Evolutionary conservation across 1,284 basidiomycete species (phyloP), one percentile per base, ranked within the genome.

Genomic region (Malassezia globosa): DNA sequence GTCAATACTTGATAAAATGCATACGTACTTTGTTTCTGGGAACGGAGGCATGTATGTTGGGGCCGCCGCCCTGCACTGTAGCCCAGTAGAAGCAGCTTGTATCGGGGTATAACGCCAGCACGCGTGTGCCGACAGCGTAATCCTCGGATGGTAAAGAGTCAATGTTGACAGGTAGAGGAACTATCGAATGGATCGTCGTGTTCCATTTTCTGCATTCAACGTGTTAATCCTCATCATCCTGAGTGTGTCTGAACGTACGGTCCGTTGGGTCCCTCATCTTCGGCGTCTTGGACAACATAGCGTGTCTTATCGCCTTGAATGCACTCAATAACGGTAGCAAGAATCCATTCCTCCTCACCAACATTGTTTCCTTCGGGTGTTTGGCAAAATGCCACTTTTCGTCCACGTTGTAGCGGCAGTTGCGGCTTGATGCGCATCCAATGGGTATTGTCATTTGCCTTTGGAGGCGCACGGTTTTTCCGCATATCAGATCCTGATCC

Each of bases 31-130:
- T 62, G 42, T 29, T 29, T 2, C 45, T 54, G 49, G 34, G 51
- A 37, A 34, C 56, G 23, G 37, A 54, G 18, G 55, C 38, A 3
- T 42, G 47, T 22, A 69, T 18, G 2, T 58, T 54, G 0, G 68
- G 68, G 11, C 69, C 69, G n/a, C 69, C 69, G 0, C 60, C 60
- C 16, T 59, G 59, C 22, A 71, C 61, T 0, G 58, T 61, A 7
- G 69, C 69, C 27, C 58, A 58, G 51, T 71, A 71, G 61, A 71
- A 71, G 43, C 69, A 71, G 34, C 59, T 64, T 3, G 69, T 71
- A 47, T 71, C 69, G 3, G 69, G 69, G 26, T 71, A 71, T 48
- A 71, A 59, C 2, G 61, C 69, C n/a, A 71, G 49, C 4, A 71
- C 69, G 19, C 62, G 54, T 4, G 60, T 39, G 2, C 69, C 69